These are phyloP conservation scores for Phylloboletellus chloephorus DNA, from an alignment of 1,284 basidiomycete species.

Conservation along the genomic window DNA sequence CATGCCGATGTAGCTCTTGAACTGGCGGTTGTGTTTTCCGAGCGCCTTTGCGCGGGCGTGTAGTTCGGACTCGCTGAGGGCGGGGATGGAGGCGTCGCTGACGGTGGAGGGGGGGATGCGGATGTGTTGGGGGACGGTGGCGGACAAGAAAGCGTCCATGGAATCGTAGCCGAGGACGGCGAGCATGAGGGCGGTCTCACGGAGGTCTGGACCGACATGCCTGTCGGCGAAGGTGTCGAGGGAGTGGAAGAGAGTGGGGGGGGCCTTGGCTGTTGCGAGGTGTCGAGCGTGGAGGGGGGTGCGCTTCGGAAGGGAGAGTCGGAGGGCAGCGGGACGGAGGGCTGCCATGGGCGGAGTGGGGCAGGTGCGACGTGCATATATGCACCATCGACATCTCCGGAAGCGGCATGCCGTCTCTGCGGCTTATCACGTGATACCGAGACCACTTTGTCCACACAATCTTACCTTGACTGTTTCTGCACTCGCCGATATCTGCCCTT, in stretches of 20 bases:
- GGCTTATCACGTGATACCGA: no score
- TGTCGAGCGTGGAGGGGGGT: conserved; percentile 30
- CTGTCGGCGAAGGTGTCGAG: conserved; percentile 85
- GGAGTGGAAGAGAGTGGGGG: conserved; percentile 64
- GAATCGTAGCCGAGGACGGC: conserved; percentile 73
- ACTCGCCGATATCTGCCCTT: conserved; percentile 44
- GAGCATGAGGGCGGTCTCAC: conserved; percentile 78
- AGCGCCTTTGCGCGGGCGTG: conserved; percentile 71
- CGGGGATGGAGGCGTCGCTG: conserved; percentile 63
- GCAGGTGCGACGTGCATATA: conserved; percentile 5
- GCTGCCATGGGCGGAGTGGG: conserved; percentile 38
- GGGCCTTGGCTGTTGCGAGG: conserved; percentile 56
- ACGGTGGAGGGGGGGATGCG: conserved; percentile 61
- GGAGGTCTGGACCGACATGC: conserved; percentile 83
- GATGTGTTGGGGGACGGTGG: conserved; percentile 76
- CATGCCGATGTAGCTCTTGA: conserved; percentile 96
- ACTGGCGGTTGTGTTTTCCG: conserved; percentile 72
- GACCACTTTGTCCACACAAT: conserved; percentile 53
- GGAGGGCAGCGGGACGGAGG: conserved; percentile 41
- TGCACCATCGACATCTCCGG: no score
- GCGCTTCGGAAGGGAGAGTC: conserved; percentile 22
- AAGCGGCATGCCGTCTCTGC: no score
- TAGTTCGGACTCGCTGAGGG: conserved; percentile 86
- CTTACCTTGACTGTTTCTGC: conserved; percentile 46
- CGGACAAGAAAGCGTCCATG: conserved; percentile 81